These are phyloP conservation scores for Delonix regia DNA, from an alignment of 306 rosid genomes.

Conservation along the genomic window DNA sequence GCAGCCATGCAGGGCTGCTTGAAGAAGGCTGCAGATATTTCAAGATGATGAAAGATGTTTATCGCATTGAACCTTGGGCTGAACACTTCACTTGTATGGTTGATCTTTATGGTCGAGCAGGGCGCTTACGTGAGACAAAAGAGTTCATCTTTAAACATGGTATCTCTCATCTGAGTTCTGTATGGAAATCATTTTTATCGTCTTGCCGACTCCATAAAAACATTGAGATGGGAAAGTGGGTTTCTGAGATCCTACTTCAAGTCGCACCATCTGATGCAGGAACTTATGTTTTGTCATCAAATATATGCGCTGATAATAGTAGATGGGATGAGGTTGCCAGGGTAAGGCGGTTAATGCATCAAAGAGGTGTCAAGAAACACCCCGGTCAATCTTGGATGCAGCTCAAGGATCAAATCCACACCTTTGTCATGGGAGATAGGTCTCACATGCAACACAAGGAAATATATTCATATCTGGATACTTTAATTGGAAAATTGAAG, in stretches of 20 bases:
- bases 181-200: conserved; percentile 77
- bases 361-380: conserved; percentile 69
- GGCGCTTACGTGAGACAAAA: conserved; percentile 63
- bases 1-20: conserved; percentile 81
- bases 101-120: conserved; percentile 92
- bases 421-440: conserved; percentile 64
- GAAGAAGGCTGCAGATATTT: conserved; percentile 74
- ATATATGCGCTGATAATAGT: conserved; percentile 59
- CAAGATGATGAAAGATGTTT: conserved; percentile 74
- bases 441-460: conserved; percentile 53
- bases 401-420: conserved; percentile 65
- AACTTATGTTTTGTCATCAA: conserved; percentile 67
- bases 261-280: conserved; percentile 72
- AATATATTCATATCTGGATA: conserved; percentile 61
- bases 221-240: conserved; percentile 75
- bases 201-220: conserved; percentile 75
- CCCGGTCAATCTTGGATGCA: conserved; percentile 92
- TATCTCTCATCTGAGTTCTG: conserved; percentile 64
- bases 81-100: conserved; percentile 88
- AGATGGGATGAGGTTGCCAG: conserved; percentile 80
- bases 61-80: conserved; percentile 59
- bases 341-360: conserved; percentile 68
- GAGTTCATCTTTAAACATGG: conserved; percentile 59
- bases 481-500: conserved; percentile 67
- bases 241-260: conserved; percentile 58